A percentile compares a stretch with the other conserved stretches of the same genome.
These are phyloP conservation scores for Inonotus hispidus DNA, from an alignment of 1,284 basidiomycete species.

Conservation along the genomic window DNA sequence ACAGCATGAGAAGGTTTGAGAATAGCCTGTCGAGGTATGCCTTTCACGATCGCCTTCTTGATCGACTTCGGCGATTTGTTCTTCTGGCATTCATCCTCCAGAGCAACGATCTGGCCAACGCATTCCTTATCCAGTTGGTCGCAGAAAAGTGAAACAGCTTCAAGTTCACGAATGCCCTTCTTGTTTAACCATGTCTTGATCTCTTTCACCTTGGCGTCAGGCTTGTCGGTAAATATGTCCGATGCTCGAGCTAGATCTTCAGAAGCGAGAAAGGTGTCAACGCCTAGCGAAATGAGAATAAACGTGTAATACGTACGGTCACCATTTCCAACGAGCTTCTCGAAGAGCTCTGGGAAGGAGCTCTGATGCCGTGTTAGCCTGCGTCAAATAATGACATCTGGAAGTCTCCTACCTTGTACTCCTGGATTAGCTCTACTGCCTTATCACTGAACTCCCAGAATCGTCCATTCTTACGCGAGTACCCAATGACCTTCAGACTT, in stretches of 20 bases:
- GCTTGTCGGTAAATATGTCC: constrained; percentile 67
- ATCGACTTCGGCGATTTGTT: constrained; percentile 57
- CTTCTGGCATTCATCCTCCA: constrained; percentile 64
- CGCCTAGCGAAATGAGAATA: background rate
- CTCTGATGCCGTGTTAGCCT: constrained; percentile 33
- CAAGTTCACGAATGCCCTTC: constrained; percentile 86
- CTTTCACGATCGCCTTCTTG: constrained; percentile 88
- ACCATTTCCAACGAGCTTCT: constrained; percentile 57
- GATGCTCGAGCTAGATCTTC: constrained; percentile 69
- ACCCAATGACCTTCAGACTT: constrained; percentile 92
- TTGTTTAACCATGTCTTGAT: constrained; percentile 84
- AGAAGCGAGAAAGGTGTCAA: background rate
- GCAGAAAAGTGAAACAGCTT: constrained; percentile 88
- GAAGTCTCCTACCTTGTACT: constrained; percentile 63
- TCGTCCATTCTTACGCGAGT: constrained; percentile 78
- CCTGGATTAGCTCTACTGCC: constrained; percentile 73
- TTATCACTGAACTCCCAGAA: constrained; percentile 95
- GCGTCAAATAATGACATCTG: background rate
- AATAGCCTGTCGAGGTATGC: constrained; percentile 90
- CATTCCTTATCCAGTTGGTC: constrained; percentile 87
- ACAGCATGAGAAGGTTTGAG: constrained; percentile 90
- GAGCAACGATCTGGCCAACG: constrained; percentile 71
- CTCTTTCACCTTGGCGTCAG: constrained; percentile 71
- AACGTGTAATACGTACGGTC: constrained; percentile 46
- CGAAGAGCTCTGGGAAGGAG: constrained; percentile 81